phyloP scores from a whole-genome alignment of 2,329 filamentous ascomycete species.

The Trichoderma lentiforme region DNA sequence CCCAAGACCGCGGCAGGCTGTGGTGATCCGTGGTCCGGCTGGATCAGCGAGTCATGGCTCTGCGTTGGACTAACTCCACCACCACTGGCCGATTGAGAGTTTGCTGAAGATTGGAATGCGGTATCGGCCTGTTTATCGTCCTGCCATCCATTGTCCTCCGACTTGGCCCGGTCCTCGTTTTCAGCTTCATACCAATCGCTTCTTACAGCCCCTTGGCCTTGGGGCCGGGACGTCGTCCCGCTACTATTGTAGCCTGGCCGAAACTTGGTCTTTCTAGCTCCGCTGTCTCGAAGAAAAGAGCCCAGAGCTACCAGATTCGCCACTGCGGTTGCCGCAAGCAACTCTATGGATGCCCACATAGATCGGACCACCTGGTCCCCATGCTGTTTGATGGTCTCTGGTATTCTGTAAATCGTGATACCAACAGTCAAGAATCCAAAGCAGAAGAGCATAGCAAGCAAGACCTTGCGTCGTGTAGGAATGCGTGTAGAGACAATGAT shows the following conservation, averaged over 20 bases:
- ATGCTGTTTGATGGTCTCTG: neutral
- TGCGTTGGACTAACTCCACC: constrained; percentile 2
- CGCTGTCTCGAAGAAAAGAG: neutral
- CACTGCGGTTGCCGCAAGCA: constrained; percentile 6
- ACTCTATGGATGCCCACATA: constrained; percentile 5
- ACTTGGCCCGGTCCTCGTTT: neutral
- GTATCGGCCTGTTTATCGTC: constrained; percentile 7
- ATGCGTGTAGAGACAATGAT: constrained; percentile 6
- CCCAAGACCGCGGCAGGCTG: neutral
- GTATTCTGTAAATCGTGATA: neutral
- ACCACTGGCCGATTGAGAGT: constrained; percentile 5
- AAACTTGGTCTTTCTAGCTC: constrained; percentile 11
- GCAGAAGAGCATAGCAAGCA: constrained; percentile 4
- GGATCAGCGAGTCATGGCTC: constrained; percentile 11
- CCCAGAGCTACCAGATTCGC: constrained; percentile 3
- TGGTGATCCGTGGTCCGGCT: constrained; percentile 3
- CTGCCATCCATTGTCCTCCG: neutral
- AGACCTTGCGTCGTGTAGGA: neutral
- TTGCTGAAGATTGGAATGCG: neutral
- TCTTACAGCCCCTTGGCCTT: neutral
- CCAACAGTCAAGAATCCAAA: constrained; percentile 2
- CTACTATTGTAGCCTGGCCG: neutral
- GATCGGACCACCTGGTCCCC: neutral
- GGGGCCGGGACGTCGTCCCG: neutral
- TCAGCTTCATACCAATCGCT: neutral